Evolutionary conservation across 2,329 filamentous ascomycete species (phyloP).

Genomic region (Fusarium sp.): DNA sequence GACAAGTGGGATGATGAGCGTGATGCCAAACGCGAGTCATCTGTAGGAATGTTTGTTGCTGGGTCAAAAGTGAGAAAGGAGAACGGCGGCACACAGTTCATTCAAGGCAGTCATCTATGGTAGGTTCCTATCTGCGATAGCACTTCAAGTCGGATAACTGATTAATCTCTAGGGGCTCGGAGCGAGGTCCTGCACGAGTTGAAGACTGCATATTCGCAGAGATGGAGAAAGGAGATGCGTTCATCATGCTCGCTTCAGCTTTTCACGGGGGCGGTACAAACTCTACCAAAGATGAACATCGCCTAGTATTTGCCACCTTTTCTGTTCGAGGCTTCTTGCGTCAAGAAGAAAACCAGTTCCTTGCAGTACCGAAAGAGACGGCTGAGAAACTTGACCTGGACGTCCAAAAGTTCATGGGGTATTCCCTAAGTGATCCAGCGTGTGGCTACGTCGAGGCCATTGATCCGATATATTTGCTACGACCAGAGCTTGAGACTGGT

Average conservation of each 20-base stretch:
- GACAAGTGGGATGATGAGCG: slow-evolving; percentile 8
- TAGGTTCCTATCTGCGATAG: not conserved
- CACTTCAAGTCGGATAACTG: not conserved
- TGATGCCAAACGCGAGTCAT: slow-evolving; percentile 4
- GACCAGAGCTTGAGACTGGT: slow-evolving; percentile 17
- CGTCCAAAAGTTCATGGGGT: slow-evolving; percentile 29
- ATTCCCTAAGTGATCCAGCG: slow-evolving; percentile 28
- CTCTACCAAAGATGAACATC: slow-evolving; percentile 19
- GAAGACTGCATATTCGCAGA: slow-evolving; percentile 26
- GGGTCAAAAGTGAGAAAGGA: slow-evolving; percentile 13
- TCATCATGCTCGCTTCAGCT: slow-evolving; percentile 30
- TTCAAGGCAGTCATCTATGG: slow-evolving; percentile 29
- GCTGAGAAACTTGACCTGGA: slow-evolving; percentile 16
- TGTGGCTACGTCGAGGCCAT: slow-evolving; percentile 33
- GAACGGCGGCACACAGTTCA: slow-evolving; percentile 32
- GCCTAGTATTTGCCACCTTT: slow-evolving; percentile 22
- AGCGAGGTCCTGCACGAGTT: slow-evolving; percentile 14
- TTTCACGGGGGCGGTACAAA: slow-evolving; percentile 30
- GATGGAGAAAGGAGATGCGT: slow-evolving; percentile 32
- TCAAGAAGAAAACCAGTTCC: slow-evolving; percentile 34
- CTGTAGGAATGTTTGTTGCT: slow-evolving; percentile 11
- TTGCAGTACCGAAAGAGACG: slow-evolving; percentile 9
- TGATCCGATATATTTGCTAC: slow-evolving; percentile 30
- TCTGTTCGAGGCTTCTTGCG: slow-evolving; percentile 16
- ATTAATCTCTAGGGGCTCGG: not conserved